Percentiles rank a stretch among this genome's conserved stretches.
Evolutionary conservation across 495 filamentous ascomycete genomes (phyloP).

Genomic region (Neurospora intermedia): DNA sequence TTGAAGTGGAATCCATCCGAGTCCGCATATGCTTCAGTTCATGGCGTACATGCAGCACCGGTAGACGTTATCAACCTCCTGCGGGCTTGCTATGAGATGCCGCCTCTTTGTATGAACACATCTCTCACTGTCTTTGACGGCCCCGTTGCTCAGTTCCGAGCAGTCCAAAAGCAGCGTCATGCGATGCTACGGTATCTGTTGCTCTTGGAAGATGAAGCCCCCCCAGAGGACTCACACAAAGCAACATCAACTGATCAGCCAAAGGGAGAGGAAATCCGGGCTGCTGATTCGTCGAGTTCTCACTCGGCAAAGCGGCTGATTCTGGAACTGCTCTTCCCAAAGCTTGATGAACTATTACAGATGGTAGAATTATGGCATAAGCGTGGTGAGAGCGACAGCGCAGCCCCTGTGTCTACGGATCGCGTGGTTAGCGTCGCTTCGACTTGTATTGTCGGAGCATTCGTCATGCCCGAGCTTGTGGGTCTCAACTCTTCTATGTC

Average conservation of each 20-base stretch:
- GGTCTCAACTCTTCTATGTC: slow-evolving; percentile 30
- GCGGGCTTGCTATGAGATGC: slow-evolving; percentile 30
- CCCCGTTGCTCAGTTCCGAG: slow-evolving; percentile 25
- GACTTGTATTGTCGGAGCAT: slow-evolving; percentile 28
- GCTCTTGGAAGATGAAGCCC: slow-evolving; percentile 19
- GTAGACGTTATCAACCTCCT: slow-evolving; percentile 36
- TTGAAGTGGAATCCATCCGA: slow-evolving; percentile 59
- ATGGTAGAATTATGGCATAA: slow-evolving; percentile 35
- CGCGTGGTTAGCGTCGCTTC: slow-evolving; percentile 36
- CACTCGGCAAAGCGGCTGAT: slow-evolving; percentile 35
- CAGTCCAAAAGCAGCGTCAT: slow-evolving; percentile 11
- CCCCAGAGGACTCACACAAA: neutral
- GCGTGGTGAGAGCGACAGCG: slow-evolving; percentile 26
- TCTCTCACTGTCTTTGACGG: slow-evolving; percentile 29
- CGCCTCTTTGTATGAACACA: slow-evolving; percentile 11
- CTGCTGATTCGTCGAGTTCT: slow-evolving; percentile 25
- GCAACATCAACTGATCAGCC: neutral
- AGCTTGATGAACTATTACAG: slow-evolving; percentile 31
- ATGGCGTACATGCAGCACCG: slow-evolving; percentile 30
- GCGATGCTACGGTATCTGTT: slow-evolving; percentile 31
- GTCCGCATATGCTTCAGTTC: slow-evolving; percentile 26
- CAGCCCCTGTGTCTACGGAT: slow-evolving; percentile 31
- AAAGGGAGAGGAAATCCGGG: slow-evolving; percentile 2
- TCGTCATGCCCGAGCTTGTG: slow-evolving; percentile 33
- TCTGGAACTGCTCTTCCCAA: slow-evolving; percentile 38